A percentile compares a stretch with the other conserved stretches of the same genome.
Conservation (phyloP, 345 rosid species). For the Camelina sativa region DNA sequence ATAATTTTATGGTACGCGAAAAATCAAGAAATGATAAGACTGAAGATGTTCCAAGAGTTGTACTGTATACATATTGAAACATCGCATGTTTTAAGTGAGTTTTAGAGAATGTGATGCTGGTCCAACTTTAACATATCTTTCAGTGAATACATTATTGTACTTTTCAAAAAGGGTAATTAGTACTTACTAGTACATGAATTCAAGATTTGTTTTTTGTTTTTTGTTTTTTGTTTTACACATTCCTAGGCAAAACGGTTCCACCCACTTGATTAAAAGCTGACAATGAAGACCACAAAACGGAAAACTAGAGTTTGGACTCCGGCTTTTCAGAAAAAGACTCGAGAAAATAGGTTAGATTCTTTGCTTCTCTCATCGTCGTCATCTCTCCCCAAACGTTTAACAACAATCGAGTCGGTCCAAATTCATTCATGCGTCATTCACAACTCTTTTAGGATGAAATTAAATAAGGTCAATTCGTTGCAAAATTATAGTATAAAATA, state of each 20-base stretch:
- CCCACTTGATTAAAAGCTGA: constrained; percentile 14
- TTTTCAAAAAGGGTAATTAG: not conserved
- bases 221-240: not conserved
- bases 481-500: not conserved
- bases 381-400: not conserved
- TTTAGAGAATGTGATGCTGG: not conserved
- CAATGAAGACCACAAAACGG: constrained; percentile 4
- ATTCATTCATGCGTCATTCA: constrained; percentile 13
- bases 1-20: not conserved
- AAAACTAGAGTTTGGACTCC: constrained; percentile 30
- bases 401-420: constrained; percentile 6
- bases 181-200: no score
- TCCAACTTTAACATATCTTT: not conserved
- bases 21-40: not conserved
- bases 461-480: constrained; percentile 3
- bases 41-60: not conserved
- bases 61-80: not conserved
- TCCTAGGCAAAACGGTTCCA: constrained; percentile 21
- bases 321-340: constrained; percentile 28
- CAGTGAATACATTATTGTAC: not conserved
- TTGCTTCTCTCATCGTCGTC: constrained; percentile 14
- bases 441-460: not conserved
- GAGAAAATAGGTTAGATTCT: not conserved
- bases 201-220: not conserved
- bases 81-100: not conserved